These are phyloP conservation scores for Gamsiella multidivaricata DNA, from an alignment of 192 early-diverging fungal genomes.

Conservation along the genomic window DNA sequence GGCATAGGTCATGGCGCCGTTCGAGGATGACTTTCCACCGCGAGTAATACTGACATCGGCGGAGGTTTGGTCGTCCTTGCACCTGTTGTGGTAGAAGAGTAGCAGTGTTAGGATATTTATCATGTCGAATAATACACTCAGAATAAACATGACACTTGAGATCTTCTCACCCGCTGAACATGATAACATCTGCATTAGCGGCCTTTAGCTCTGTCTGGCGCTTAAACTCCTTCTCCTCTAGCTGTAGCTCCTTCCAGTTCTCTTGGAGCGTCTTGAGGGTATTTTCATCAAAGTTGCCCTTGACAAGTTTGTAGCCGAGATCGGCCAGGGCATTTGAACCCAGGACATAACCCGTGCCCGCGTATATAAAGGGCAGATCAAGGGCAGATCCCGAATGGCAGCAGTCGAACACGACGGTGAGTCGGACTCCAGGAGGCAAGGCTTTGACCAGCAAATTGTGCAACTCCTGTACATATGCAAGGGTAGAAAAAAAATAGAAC, in stretches of 20 bases:
- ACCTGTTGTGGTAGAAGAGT: slow-evolving; percentile 38
- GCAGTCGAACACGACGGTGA: slow-evolving; percentile 78
- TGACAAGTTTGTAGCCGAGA: slow-evolving; percentile 38
- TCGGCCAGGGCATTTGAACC: slow-evolving; percentile 28
- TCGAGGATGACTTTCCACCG: slow-evolving; percentile 50
- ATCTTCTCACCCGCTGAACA: slow-evolving; percentile 70
- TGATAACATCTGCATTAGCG: slow-evolving; percentile 66
- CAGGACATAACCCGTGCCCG: slow-evolving; percentile 58
- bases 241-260: slow-evolving; percentile 25
- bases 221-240: slow-evolving; percentile 39
- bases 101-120: too few relatives aligned
- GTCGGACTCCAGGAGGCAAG: slow-evolving; percentile 69
- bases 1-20: slow-evolving; percentile 74
- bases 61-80: slow-evolving; percentile 74
- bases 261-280: slow-evolving; percentile 36
- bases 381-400: slow-evolving; percentile 80
- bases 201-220: slow-evolving; percentile 40
- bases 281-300: slow-evolving; percentile 40
- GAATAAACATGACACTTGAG: too few relatives aligned
- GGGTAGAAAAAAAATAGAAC: neutral
- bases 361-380: slow-evolving; percentile 75
- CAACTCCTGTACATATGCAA: slow-evolving; percentile 51
- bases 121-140: too few relatives aligned
- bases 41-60: slow-evolving; percentile 65
- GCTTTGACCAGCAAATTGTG: slow-evolving; percentile 50